These are phyloP conservation scores for Inonotus hispidus DNA, from an alignment of 1,284 basidiomycete species.

Conservation along the genomic window DNA sequence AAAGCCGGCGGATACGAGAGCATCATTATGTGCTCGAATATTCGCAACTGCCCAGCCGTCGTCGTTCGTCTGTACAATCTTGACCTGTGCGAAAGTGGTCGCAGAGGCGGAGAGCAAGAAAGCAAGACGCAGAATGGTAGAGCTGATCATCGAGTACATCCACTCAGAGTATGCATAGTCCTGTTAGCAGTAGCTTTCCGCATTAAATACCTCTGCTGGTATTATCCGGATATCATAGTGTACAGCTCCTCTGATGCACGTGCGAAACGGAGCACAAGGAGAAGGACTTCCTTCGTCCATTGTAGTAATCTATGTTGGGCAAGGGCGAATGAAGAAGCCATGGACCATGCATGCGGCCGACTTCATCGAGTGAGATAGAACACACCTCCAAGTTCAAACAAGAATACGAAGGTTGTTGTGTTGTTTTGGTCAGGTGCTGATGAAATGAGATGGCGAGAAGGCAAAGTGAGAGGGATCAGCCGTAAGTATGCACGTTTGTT, in stretches of 20 bases:
- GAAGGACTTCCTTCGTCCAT: not conserved
- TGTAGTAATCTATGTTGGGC: not conserved
- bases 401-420: too few species aligned
- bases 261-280: not conserved
- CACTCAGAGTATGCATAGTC: not conserved
- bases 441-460: too few species aligned
- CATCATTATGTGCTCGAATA: conserved; percentile 39
- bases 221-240: too few species aligned
- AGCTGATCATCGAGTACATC: not conserved
- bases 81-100: not conserved
- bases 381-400: not conserved
- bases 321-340: not conserved
- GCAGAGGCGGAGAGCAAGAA: not conserved
- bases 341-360: not conserved
- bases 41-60: conserved; percentile 50
- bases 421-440: too few species aligned
- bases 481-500: too few species aligned
- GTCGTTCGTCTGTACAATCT: conserved; percentile 38
- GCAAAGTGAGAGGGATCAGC: too few species aligned
- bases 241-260: too few species aligned
- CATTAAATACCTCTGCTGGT: too few species aligned
- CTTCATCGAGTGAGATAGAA: not conserved
- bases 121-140: not conserved
- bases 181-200: not conserved
- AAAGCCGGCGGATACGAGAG: conserved; percentile 36